phyloP scores from a whole-genome alignment of 108 stramenopile species.

The Nitzschia inconspicua region DNA sequence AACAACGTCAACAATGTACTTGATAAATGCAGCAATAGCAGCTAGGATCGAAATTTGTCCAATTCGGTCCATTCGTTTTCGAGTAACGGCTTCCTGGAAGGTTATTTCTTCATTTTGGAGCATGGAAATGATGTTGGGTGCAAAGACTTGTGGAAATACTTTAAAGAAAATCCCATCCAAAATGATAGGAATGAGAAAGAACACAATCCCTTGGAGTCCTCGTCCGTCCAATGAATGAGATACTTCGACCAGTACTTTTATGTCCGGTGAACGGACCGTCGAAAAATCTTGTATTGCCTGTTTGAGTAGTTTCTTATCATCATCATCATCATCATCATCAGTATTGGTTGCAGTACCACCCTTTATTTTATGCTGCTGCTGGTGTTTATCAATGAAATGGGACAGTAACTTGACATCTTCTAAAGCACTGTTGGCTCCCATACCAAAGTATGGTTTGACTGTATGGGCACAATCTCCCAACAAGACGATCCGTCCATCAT shows the following conservation, averaged over 20 bases:
- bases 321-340: conserved; percentile 25
- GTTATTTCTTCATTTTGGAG: conserved; percentile 71
- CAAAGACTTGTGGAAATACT: conserved; percentile 67
- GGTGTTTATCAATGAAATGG: conserved; percentile 34
- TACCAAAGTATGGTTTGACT: conserved; percentile 85
- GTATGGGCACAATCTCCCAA: conserved; percentile 75
- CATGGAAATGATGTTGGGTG: conserved; percentile 81
- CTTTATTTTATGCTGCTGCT: too few species aligned
- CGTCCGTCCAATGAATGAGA: conserved; percentile 80
- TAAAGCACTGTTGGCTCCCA: conserved; percentile 92
- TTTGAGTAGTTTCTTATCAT: too few species aligned
- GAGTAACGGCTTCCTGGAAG: conserved; percentile 39
- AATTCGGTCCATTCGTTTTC: conserved; percentile 62
- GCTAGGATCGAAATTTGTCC: conserved; percentile 41
- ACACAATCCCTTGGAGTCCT: conserved; percentile 69
- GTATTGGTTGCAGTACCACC: too few species aligned
- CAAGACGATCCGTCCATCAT: conserved; percentile 46
- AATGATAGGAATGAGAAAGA: conserved; percentile 85
- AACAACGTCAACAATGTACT: too few species aligned
- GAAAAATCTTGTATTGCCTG: conserved; percentile 69
- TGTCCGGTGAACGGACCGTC: conserved; percentile 56
- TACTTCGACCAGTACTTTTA: conserved; percentile 76
- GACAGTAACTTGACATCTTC: conserved; percentile 74
- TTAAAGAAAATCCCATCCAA: conserved; percentile 80
- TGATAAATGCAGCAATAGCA: too few species aligned